Percentiles rank a stretch among this genome's conserved stretches.
Evolutionary conservation across 176 grass and related monocot genomes (phyloP).

Genomic region (Lolium perenne): DNA sequence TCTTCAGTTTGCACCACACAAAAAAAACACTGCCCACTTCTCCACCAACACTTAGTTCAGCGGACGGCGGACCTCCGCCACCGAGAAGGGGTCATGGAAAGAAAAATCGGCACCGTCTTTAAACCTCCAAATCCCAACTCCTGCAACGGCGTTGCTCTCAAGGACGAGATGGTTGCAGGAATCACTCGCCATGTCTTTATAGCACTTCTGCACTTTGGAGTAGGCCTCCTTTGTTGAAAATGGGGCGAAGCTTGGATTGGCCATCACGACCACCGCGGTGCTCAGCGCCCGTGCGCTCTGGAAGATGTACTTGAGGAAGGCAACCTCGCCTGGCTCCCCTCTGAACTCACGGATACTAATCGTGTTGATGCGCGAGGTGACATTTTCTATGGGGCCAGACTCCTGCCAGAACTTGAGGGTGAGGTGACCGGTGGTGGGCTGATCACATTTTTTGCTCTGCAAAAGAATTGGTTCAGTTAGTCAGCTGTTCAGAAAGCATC

Average conservation of each 20-base stretch:
- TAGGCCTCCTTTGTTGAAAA: not conserved
- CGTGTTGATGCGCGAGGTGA: not conserved
- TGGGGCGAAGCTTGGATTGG: not conserved
- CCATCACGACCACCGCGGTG: not conserved
- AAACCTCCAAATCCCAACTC: not conserved
- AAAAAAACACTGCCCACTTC: not conserved
- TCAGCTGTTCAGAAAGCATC: not conserved
- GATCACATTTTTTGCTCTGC: not conserved
- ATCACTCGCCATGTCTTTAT: not conserved
- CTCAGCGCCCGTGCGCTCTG: not conserved
- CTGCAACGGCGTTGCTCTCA: not conserved
- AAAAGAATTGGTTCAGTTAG: not conserved
- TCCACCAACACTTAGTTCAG: not conserved
- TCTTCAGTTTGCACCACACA: not conserved
- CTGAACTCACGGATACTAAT: constrained; percentile 4
- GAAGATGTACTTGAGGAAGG: not conserved
- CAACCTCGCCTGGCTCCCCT: not conserved
- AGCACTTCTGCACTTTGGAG: not conserved
- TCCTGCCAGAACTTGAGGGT: not conserved
- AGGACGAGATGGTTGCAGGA: not conserved
- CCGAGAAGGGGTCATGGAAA: not conserved
- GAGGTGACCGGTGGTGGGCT: not conserved
- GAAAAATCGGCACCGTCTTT: not conserved
- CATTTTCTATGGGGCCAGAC: not conserved
- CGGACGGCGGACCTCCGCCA: not conserved